These are phyloP conservation scores for Phytophthora sansomeana DNA, from an alignment of 352 stramenopile genomes.

Conservation along the genomic window DNA sequence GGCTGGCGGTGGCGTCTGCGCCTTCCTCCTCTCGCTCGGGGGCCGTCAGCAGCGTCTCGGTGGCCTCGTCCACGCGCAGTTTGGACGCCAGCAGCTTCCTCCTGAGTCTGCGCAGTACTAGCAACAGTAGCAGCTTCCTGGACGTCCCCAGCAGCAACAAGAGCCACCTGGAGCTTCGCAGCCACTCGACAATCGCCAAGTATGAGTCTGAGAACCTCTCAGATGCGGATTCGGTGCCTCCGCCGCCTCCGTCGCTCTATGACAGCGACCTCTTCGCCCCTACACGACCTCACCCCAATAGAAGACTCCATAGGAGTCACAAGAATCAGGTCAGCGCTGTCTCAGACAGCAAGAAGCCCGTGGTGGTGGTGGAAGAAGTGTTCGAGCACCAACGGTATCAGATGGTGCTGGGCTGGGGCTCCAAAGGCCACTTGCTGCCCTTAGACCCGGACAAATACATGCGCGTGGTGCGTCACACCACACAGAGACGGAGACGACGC, in stretches of 20 bases:
- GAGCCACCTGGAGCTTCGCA: slow-evolving; percentile 18
- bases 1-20: slow-evolving; percentile 56
- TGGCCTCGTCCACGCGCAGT: slow-evolving; percentile 35
- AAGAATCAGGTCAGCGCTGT: background rate
- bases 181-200: background rate
- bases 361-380: slow-evolving; percentile 59
- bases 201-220: background rate
- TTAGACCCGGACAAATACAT: slow-evolving; percentile 79
- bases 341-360: slow-evolving; percentile 16
- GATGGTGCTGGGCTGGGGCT: slow-evolving; percentile 74
- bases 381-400: slow-evolving; percentile 82
- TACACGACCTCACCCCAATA: slow-evolving; percentile 10
- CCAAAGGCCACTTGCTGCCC: slow-evolving; percentile 75
- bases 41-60: slow-evolving; percentile 5
- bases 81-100: slow-evolving; percentile 42
- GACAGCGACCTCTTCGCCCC: slow-evolving; percentile 34
- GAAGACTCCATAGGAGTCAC: slow-evolving; percentile 2
- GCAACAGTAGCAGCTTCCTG: slow-evolving; percentile 28
- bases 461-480: slow-evolving; percentile 37
- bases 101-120: slow-evolving; percentile 22
- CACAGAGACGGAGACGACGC: slow-evolving; percentile 15
- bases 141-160: slow-evolving; percentile 14
- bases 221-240: background rate
- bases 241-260: slow-evolving; percentile 30
- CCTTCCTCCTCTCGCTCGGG: slow-evolving; percentile 42